These are phyloP conservation scores for Phytophthora kernoviae DNA, from an alignment of 352 stramenopile genomes.

Conservation along the genomic window DNA sequence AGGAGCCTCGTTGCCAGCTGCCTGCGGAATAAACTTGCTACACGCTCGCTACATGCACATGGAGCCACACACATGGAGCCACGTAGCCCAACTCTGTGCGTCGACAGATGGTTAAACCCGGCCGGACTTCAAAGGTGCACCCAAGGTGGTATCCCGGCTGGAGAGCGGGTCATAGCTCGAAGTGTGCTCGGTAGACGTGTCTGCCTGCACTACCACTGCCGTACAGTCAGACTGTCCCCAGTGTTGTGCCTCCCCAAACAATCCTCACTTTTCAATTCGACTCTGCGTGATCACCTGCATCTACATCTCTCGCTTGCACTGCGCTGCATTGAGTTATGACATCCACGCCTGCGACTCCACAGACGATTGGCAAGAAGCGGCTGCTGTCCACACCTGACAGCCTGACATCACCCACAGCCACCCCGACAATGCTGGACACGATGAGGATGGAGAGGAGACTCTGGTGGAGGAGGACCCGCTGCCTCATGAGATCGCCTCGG, in stretches of 20 bases:
- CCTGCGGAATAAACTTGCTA: conserved; percentile 1
- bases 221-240: background rate
- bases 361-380: conserved; percentile 20
- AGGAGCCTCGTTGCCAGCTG: conserved; percentile 9
- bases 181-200: background rate
- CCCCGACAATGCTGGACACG: conserved; percentile 12
- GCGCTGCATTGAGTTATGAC: background rate
- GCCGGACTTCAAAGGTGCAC: background rate
- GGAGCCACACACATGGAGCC: background rate
- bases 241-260: background rate
- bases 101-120: conserved; percentile 3
- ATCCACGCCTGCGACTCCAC: background rate
- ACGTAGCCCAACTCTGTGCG: background rate
- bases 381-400: conserved; percentile 1
- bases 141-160: background rate
- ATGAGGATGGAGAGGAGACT: conserved; percentile 37
- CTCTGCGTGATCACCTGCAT: conserved; percentile 6
- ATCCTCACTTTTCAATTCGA: conserved; percentile 12
- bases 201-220: background rate
- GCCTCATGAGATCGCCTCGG: conserved; percentile 41
- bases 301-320: background rate
- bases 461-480: conserved; percentile 42
- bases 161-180: conserved; percentile 1
- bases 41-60: background rate
- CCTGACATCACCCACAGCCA: background rate